phyloP scores from a whole-genome alignment of 208 protist species.

The Herpetomonas tarakana region DNA sequence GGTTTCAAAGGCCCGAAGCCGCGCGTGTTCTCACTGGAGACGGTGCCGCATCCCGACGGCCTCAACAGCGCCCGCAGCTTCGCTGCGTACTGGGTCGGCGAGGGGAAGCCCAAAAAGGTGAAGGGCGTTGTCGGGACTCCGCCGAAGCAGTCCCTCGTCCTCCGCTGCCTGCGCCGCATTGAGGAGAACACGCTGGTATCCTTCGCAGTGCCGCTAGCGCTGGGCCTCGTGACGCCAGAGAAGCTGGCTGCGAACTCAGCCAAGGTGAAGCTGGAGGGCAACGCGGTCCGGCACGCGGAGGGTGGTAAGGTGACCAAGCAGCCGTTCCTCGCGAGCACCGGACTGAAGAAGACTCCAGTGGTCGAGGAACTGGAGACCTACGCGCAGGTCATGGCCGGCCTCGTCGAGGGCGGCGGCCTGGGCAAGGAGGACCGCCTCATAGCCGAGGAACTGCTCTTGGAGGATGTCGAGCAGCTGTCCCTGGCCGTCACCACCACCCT shows the following conservation, averaged over 20 bases:
- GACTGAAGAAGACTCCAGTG: slow-evolving; percentile 64
- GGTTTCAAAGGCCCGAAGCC: slow-evolving; percentile 53
- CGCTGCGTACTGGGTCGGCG: slow-evolving; percentile 75
- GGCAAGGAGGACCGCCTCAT: slow-evolving; percentile 33
- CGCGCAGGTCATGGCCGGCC: slow-evolving; percentile 28
- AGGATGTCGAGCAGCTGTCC: slow-evolving; percentile 78
- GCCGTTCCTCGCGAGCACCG: slow-evolving; percentile 43
- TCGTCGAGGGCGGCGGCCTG: slow-evolving; percentile 33
- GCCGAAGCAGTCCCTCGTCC: slow-evolving; percentile 61
- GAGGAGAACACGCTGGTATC: slow-evolving; percentile 50
- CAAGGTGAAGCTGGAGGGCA: slow-evolving; percentile 81
- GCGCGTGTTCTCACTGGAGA: slow-evolving; percentile 51
- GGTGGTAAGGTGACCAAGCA: slow-evolving; percentile 60
- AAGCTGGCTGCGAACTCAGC: slow-evolving; percentile 65
- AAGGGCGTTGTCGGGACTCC: slow-evolving; percentile 45
- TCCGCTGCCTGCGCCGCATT: slow-evolving; percentile 50
- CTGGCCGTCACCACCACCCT: slow-evolving; percentile 31
- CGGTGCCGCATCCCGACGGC: slow-evolving; percentile 21
- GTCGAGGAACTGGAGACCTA: slow-evolving; percentile 75
- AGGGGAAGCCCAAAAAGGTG: slow-evolving; percentile 33
- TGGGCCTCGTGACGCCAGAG: slow-evolving; percentile 57
- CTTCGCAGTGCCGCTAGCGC: slow-evolving; percentile 46
- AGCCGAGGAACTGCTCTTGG: slow-evolving; percentile 54
- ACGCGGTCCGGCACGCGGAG: slow-evolving; percentile 29
- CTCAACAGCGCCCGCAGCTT: slow-evolving; percentile 46